Evolutionary conservation across 2,329 filamentous ascomycete species (phyloP), one percentile per base, ranked within the genome.

Genomic region (Fusarium tupiense): DNA sequence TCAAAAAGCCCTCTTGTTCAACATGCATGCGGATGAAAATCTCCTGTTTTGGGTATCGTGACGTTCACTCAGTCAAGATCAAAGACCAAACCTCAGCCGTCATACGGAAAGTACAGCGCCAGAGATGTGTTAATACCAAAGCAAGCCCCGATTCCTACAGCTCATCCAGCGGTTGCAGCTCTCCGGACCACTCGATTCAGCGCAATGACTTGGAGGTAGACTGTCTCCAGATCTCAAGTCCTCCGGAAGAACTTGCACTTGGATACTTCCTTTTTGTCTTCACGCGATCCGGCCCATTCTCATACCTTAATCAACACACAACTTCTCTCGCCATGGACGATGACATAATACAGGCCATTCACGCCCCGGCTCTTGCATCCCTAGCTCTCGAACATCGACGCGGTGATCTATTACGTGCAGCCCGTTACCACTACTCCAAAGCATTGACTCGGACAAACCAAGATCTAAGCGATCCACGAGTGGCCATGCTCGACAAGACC

Each of bases 191-290:
- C 19, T 17, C 14, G 2, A 12, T 20, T 4, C 20, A 20, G 1
- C 22, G 3, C 8, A 6, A 7, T 16, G 16, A 17, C 14, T 10
- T 33, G 12, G 54, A 47, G 14, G n/a, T 61, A 13, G 35, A 49
- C 29, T 49, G 16, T 24, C 43, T 49, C 2, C 29, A 29, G 17
- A 49, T 64, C 19, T 47, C 61, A 9, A 47, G 14, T 17, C 43
- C 56, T 6, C 61, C 54, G 1, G 43, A 64, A 29, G 35, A 61
- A 41, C 43, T 61, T 20, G 61, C 61, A 4, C 20, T 64, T 0
- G 61, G 61, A 3, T 64, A 64, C 35, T 64, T 64, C 13, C 31
- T 64, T 8, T 61, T 29, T 5, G n/a, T 64, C 19, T 64, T 64
- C 26, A 47, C 61, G 1, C 29, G 20, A 4, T 40, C 43, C 3